Percentiles rank a stretch among this genome's conserved stretches.
These are phyloP conservation scores for Phytopythium mirpurense DNA, from an alignment of 352 stramenopile species.

Conservation along the genomic window DNA sequence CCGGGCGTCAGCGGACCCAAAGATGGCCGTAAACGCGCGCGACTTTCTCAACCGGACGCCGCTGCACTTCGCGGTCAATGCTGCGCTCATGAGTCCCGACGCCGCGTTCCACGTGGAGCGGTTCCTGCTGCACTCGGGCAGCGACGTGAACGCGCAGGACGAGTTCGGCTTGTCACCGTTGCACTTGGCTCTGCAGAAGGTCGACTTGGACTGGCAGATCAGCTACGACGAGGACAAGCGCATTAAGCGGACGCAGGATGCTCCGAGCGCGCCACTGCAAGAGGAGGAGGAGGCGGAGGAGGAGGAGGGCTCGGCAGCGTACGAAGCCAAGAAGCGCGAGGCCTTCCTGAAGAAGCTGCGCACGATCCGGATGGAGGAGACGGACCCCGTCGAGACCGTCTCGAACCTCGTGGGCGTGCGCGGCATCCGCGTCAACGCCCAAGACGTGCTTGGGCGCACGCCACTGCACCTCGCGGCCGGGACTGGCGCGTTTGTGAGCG, in stretches of 20 bases:
- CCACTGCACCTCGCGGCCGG: slow-evolving; percentile 62
- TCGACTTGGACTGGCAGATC: slow-evolving; percentile 63
- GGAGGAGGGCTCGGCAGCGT: slow-evolving; percentile 20
- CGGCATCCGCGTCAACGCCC: slow-evolving; percentile 26
- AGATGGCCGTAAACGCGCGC: slow-evolving; percentile 37
- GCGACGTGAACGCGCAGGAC: slow-evolving; percentile 47
- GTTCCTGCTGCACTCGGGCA: slow-evolving; percentile 51
- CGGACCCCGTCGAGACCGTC: slow-evolving; percentile 71
- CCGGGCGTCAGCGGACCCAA: slow-evolving; percentile 23
- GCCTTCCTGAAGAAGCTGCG: slow-evolving; percentile 35
- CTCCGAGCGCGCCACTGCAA: too few relatives aligned
- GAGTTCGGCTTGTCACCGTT: slow-evolving; percentile 50
- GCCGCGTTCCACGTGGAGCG: slow-evolving; percentile 79
- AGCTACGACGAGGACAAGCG: slow-evolving; percentile 31
- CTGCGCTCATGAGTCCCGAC: slow-evolving; percentile 54
- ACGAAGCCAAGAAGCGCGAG: slow-evolving; percentile 41
- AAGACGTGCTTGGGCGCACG: slow-evolving; percentile 52
- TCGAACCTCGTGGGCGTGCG: slow-evolving; percentile 55
- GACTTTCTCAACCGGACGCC: slow-evolving; percentile 50
- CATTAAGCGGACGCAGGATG: too few relatives aligned
- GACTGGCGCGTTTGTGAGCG: slow-evolving; percentile 71
- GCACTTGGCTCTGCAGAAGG: slow-evolving; percentile 68
- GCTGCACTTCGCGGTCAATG: slow-evolving; percentile 73
- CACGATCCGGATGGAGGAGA: slow-evolving; percentile 34
- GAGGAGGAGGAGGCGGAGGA: slow-evolving; percentile 26